phyloP scores from a whole-genome alignment of 495 filamentous ascomycete species.

The Trichoderma orchidacearum region DNA sequence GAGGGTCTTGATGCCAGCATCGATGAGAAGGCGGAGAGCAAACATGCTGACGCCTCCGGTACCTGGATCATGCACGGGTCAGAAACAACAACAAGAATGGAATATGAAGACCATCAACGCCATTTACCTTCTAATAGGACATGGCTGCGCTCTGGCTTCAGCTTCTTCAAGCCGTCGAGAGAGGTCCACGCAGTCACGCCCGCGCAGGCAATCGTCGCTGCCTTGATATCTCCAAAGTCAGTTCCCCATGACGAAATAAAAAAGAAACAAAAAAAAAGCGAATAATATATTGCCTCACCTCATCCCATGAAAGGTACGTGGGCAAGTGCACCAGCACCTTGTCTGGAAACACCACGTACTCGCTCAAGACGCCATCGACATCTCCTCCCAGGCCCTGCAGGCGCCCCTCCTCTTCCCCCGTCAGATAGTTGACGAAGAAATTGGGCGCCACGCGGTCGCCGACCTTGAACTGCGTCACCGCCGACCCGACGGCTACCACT shows the following conservation, averaged over 20 bases:
- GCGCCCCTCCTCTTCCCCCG: slow-evolving; percentile 4
- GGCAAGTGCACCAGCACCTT: slow-evolving; percentile 14
- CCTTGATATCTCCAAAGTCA: background rate
- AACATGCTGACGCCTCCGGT: slow-evolving; percentile 12
- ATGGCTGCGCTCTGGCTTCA: background rate
- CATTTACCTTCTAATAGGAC: slow-evolving; percentile 9
- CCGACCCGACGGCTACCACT: slow-evolving; percentile 24
- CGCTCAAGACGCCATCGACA: slow-evolving; percentile 13
- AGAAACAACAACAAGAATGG: no score
- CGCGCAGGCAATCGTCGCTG: slow-evolving; percentile 7
- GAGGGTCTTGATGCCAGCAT: slow-evolving; percentile 14
- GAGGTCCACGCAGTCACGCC: slow-evolving; percentile 10
- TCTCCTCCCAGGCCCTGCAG: slow-evolving; percentile 8
- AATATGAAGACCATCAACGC: no score
- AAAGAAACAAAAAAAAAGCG: background rate
- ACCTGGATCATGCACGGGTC: background rate
- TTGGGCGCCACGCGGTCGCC: slow-evolving; percentile 16
- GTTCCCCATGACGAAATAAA: background rate
- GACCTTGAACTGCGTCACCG: slow-evolving; percentile 13
- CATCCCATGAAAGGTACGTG: slow-evolving; percentile 13
- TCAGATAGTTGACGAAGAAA: slow-evolving; percentile 8
- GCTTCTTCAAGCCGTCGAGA: slow-evolving; percentile 4
- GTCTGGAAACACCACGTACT: slow-evolving; percentile 19
- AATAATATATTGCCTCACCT: slow-evolving; percentile 7
- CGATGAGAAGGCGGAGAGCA: slow-evolving; percentile 10